Evolutionary conservation across 495 filamentous ascomycete species (phyloP), one percentile per base, ranked within the genome.

Genomic region (Trypethelium eluteriae): DNA sequence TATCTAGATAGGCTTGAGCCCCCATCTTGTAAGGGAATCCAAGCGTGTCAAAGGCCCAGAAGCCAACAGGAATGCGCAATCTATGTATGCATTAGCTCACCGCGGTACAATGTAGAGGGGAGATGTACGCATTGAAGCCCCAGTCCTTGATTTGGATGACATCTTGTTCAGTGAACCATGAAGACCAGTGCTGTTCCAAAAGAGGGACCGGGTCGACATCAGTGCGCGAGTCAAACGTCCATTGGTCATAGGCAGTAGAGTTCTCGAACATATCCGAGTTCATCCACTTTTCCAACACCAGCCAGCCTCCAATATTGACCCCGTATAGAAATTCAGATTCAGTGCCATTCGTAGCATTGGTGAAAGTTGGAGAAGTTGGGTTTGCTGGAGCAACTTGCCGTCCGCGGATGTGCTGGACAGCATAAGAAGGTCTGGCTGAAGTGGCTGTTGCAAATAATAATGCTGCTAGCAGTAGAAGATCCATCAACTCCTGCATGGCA

Each of bases 21-120:
- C 79, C 78, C 62, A 64, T 38, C 47, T 72, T 71, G 62, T 77
- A 81, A 4, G 73, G 75, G 3, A 71, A 76, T 59, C 68, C 67
- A 10, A 68, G 38, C 53, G 77, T 77, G 53, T 78, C 72, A 62
- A 72, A 79, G 5, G 78, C 77, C 77, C 79, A 81, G 69, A 74
- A 81, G 9, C 77, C 76, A 64, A 78, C 73, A 1, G 79, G 79
- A 62, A 80, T 81, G 7, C 77, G 73, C 14, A 80, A 57, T 12
- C 44, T 70, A 49, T 57, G 16, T 25, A 56, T 3, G 14, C 10
- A 7, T 59, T 18, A 59, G 14, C 34, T n/a, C 25, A 39, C 14
- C n/a, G 38, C 4, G 34, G 41, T 9, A 7, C 38, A 50, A 69
- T 5, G 41, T 14, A 62, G 7, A 10, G 35, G 25, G 32, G 62